These are phyloP conservation scores for Phaeomoniella chlamydospora DNA, from an alignment of 2,329 filamentous ascomycete genomes.

Conservation along the genomic window DNA sequence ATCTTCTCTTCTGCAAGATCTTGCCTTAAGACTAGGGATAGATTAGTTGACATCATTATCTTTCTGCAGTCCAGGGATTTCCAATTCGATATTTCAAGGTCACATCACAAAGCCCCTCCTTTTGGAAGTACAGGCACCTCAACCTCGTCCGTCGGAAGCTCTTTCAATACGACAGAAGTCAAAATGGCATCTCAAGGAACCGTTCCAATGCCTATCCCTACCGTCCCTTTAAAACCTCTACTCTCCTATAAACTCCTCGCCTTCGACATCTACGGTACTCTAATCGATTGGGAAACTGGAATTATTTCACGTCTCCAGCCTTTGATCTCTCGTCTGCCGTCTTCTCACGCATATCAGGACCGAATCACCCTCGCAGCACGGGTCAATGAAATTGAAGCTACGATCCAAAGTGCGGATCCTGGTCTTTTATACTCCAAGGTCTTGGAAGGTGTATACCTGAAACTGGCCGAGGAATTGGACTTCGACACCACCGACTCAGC, in stretches of 20 bases:
- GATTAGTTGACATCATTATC: too few species aligned
- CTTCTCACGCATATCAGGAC: constrained; percentile 20
- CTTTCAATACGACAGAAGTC: too few species aligned
- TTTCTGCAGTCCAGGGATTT: too few species aligned
- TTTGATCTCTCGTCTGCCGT: constrained; percentile 23
- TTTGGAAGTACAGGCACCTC: too few species aligned
- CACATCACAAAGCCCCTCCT: too few species aligned
- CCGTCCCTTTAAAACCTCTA: constrained; percentile 1
- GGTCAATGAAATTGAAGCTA: constrained; percentile 31
- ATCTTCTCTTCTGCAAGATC: too few species aligned
- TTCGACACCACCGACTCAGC: constrained; percentile 6
- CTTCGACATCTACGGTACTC: constrained; percentile 69
- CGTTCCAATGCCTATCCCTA: constrained; percentile 1
- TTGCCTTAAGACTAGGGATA: too few species aligned
- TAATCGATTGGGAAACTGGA: constrained; percentile 65
- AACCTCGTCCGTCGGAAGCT: too few species aligned
- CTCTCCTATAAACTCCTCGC: constrained; percentile 33
- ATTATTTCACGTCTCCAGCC: constrained; percentile 38
- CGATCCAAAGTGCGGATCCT: constrained; percentile 40
- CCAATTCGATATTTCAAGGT: too few species aligned
- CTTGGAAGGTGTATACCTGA: constrained; percentile 31
- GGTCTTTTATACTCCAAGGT: constrained; percentile 45
- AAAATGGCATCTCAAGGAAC: too few species aligned
- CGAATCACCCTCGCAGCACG: constrained; percentile 26
- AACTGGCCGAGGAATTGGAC: constrained; percentile 16